Conservation (phyloP, 495 filamentous ascomycete genomes). For the Jackrogersella minutella region DNA sequence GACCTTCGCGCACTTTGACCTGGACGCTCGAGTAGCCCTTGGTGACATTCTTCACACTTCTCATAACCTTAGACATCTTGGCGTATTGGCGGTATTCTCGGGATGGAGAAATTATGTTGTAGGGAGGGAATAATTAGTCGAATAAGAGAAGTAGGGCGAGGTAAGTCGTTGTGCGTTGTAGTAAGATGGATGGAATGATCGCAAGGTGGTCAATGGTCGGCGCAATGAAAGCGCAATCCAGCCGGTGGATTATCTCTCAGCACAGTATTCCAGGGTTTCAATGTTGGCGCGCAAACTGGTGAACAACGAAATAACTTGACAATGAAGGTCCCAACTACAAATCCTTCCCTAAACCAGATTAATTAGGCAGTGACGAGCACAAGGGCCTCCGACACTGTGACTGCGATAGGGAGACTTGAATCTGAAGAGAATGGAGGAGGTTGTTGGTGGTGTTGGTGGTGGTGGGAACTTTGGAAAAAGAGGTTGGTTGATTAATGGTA, state of each 20-base stretch:
- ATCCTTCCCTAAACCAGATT: conserved; percentile 5
- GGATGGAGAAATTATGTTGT: conserved; percentile 4
- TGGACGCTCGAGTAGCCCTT: conserved; percentile 98
- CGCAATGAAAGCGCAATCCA: conserved; percentile 43
- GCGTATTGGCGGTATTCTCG: conserved; percentile 55
- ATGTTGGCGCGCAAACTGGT: conserved; percentile 20
- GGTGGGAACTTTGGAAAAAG: neutral
- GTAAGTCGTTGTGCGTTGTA: conserved; percentile 14
- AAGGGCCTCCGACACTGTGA: conserved; percentile 15
- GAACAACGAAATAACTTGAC: conserved; percentile 2
- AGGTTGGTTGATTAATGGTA: conserved; percentile 29
- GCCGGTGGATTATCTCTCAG: conserved; percentile 40
- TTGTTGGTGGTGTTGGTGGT: too few relatives aligned
- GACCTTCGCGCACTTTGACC: conserved; percentile 99
- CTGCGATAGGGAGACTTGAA: conserved; percentile 20
- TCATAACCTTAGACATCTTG: conserved; percentile 95
- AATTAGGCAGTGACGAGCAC: conserved; percentile 16
- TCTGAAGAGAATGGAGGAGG: too few relatives aligned
- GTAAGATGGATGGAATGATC: conserved; percentile 26
- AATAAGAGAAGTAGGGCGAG: conserved; percentile 4
- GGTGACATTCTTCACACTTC: conserved; percentile 99
- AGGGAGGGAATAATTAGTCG: conserved; percentile 2
- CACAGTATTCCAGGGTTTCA: neutral
- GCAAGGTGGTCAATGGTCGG: conserved; percentile 30
- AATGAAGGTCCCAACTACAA: conserved; percentile 6